Base-by-base conservation (phyloP, 805 yeast genomes). In the Metschnikowia arizonensis region DNA sequence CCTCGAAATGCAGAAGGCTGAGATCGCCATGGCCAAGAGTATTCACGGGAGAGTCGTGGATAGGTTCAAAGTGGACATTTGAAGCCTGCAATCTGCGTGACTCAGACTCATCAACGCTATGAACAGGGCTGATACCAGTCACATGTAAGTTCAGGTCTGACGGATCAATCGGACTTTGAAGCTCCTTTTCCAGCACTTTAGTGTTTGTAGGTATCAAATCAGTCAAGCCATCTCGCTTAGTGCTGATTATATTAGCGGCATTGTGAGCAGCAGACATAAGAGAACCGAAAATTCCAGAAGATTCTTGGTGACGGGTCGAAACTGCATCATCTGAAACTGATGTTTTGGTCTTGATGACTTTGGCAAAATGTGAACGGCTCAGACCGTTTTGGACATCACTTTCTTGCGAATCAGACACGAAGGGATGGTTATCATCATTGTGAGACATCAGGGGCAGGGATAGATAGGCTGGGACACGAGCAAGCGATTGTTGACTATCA, bases 21-120 rank as follows among this genome's bases (percentile, higher is more conserved):
- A 79, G 62, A 21, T 69, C 65, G 2, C 83, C 83, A 34, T 66
- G 61, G 1, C 83, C 83, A 39, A 79, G 46, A 0, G 81, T 69
- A 44, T 66, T 70, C 19, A 77, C 48, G 0, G 78, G 73, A 3
- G 78, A 65, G 33, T 71, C 71, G 38, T 76, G 64, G 3, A 78
- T 60, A 0, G 80, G 72, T 44, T 64, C 73, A 52, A 79, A 79
- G 25, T 66, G 73, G 17, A 78, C 73, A 23, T 63, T 63, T 7
- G 65, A 51, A 5, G 65, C 42, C 14, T 30, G 42, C 14, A 15
- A 29, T 23, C 18, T 21, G 12, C 15, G 11, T 17, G 15, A 21
- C 6, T 21, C 34, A 14, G 19, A 28, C 19, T 24, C 25, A 12
- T 21, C 35, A 10, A 15, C 10, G 35, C 28, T 30, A 26, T 28